A percentile compares a stretch with the other conserved stretches of the same genome.
phyloP scores from a whole-genome alignment of 169 alveolate species.

The Theileria parva region DNA sequence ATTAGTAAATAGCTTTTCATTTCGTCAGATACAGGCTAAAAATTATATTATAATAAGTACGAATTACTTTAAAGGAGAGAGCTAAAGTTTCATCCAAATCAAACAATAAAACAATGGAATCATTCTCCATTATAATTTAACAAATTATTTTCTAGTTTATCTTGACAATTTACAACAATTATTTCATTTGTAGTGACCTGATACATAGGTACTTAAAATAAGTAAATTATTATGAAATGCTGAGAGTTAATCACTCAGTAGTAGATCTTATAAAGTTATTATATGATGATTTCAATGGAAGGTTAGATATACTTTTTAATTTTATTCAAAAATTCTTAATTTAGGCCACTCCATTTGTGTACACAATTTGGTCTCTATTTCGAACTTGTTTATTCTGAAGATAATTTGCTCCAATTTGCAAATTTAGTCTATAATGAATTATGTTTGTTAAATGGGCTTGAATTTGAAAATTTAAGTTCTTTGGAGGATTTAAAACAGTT shows the following conservation, averaged over 20 bases:
- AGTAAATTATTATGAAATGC: background rate
- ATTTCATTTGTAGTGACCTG: background rate
- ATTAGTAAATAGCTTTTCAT: conserved; percentile 18
- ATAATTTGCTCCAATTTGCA: conserved; percentile 5
- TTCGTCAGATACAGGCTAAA: conserved; percentile 35
- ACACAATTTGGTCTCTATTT: conserved; percentile 7
- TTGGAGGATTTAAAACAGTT: conserved; percentile 14
- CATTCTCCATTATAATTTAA: conserved; percentile 13
- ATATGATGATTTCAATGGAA: conserved; percentile 17
- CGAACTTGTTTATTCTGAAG: conserved; percentile 11
- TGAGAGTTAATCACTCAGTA: background rate
- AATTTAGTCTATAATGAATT: conserved; percentile 6
- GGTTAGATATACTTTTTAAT: background rate
- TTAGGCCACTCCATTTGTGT: background rate
- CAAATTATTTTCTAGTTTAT: background rate
- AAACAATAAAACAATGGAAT: conserved; percentile 20
- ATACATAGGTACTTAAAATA: background rate
- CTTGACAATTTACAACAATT: background rate
- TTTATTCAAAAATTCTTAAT: background rate
- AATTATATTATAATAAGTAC: background rate
- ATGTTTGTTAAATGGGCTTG: background rate
- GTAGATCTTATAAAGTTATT: background rate
- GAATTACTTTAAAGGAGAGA: conserved; percentile 33
- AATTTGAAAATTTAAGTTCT: background rate
- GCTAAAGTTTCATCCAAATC: conserved; percentile 65